These are phyloP conservation scores for Chaetomiaceae sp. DNA, from an alignment of 2,329 filamentous ascomycete species.

Conservation along the genomic window DNA sequence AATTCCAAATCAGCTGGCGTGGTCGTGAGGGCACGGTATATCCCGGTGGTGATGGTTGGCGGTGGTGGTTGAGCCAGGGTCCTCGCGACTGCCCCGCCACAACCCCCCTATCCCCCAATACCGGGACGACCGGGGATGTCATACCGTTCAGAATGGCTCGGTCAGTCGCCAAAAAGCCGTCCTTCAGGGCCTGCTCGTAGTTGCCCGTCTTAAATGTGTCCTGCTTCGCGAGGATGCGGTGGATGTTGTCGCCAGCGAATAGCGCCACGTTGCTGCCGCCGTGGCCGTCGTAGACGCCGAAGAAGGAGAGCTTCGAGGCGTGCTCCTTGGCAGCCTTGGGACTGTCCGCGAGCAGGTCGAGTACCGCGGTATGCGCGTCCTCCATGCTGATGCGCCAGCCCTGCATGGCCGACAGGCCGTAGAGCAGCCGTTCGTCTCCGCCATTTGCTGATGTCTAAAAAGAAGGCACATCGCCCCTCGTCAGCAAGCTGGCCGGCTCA, in stretches of 20 bases:
- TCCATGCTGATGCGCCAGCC: slow-evolving; percentile 99
- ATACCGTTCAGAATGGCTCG: slow-evolving; percentile 91
- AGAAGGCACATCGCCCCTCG: slow-evolving; percentile 15
- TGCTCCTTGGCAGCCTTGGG: slow-evolving; percentile 56
- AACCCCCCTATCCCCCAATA: too few species aligned
- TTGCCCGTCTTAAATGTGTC: slow-evolving; percentile 86
- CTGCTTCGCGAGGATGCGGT: slow-evolving; percentile 92
- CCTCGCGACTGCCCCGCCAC: too few species aligned
- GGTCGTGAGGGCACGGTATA: background rate
- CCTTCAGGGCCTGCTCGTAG: slow-evolving; percentile 92
- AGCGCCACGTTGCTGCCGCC: slow-evolving; percentile 94
- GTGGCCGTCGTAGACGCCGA: slow-evolving; percentile 96
- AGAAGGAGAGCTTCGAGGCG: slow-evolving; percentile 79
- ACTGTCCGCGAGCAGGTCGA: slow-evolving; percentile 67
- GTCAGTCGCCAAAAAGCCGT: slow-evolving; percentile 94
- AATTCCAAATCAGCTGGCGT: slow-evolving; percentile 14
- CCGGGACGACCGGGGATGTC: slow-evolving; percentile 24
- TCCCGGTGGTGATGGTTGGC: background rate
- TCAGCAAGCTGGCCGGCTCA: slow-evolving; percentile 23
- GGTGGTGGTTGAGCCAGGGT: background rate
- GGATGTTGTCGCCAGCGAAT: slow-evolving; percentile 86
- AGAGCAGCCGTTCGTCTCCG: slow-evolving; percentile 87
- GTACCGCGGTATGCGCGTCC: slow-evolving; percentile 83
- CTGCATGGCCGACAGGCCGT: slow-evolving; percentile 97
- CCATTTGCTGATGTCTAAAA: slow-evolving; percentile 77